These are phyloP conservation scores for Atkinsonella texensis DNA, from an alignment of 2,329 filamentous ascomycete species.

Conservation along the genomic window DNA sequence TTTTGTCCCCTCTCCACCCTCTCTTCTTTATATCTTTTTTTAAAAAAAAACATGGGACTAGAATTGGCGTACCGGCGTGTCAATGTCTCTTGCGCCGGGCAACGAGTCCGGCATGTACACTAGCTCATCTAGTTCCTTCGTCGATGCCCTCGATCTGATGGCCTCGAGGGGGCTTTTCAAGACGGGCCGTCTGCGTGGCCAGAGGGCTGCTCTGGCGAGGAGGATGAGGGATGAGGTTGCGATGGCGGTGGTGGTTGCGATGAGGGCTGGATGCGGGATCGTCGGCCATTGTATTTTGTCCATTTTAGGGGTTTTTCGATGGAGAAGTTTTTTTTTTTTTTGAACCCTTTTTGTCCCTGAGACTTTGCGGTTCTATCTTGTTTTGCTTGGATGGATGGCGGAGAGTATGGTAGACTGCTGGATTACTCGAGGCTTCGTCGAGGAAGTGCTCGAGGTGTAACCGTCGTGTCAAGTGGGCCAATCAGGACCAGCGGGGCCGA, in stretches of 20 bases:
- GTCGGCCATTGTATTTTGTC: not conserved
- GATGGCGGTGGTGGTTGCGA: slow-evolving; percentile 29
- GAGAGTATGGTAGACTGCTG: too few relatives aligned
- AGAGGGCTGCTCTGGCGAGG: slow-evolving; percentile 23
- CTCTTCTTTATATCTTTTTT: too few relatives aligned
- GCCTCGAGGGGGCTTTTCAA: slow-evolving; percentile 34
- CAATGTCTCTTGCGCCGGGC: slow-evolving; percentile 61
- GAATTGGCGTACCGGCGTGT: slow-evolving; percentile 41
- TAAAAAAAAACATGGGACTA: not conserved
- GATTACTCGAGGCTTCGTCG: too few relatives aligned
- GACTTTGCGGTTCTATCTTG: too few relatives aligned
- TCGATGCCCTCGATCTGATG: slow-evolving; percentile 22
- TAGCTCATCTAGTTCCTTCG: slow-evolving; percentile 25
- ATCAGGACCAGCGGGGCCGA: too few relatives aligned
- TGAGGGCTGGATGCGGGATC: slow-evolving; percentile 12
- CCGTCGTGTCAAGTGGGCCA: too few relatives aligned
- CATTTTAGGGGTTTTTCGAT: not conserved
- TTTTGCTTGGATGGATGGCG: too few relatives aligned
- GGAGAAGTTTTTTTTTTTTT: too few relatives aligned
- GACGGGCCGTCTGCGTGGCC: slow-evolving; percentile 26
- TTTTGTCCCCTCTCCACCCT: too few relatives aligned
- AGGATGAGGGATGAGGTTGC: slow-evolving; percentile 28
- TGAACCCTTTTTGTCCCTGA: too few relatives aligned
- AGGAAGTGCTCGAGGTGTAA: too few relatives aligned
- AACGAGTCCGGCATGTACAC: slow-evolving; percentile 56